Evolutionary conservation across 1,139 yeast species (phyloP), one percentile per base, ranked within the genome.

Genomic region (Pneumocystis oryctolagi): DNA sequence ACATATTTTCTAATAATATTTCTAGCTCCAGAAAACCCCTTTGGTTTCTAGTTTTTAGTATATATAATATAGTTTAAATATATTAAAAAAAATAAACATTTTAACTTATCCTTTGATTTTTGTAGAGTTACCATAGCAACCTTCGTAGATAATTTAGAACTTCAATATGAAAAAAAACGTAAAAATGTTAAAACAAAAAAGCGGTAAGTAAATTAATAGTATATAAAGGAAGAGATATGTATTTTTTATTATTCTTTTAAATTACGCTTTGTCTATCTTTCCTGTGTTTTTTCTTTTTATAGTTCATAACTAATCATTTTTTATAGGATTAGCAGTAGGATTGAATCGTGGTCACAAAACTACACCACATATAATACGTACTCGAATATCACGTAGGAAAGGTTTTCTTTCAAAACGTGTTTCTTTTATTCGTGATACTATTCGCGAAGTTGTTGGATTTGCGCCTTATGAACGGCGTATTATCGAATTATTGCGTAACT

Each of bases 381-480:
- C 96, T 80, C 89, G 89, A 82, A 83, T 87, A 76, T 89, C 97
- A 71, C 84, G 87, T 89, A 87, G 94, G 84, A 92, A 92, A 86
- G 97, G 97, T 80, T 87, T 89, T 78, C 80, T 85, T 71, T 88
- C 97, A 77, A 85, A 90, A 85, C 90, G 97, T 86, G 84, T 97
- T 75, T 82, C 82, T 68, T 94, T 94, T 77, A 98, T 94, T 77
- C 88, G 98, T 81, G 83, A 85, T 77, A 82, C 94, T 72, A 95
- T 92, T 80, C 85, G 85, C 78, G 99, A 94, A 83, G 97, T 94
- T 76, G 83, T 96, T 72, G 98, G 98, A 66, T 85, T 90, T 78
- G 97, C 99, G 73, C 98, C 99, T 81, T 94, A 94, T 82, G 98
- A 94, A 84, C 90, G 97, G 84, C 90, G 99, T 84, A 85, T 92